These are phyloP conservation scores for Circinella umbellata DNA, from an alignment of 371 early-diverging fungal genomes.

Conservation along the genomic window DNA sequence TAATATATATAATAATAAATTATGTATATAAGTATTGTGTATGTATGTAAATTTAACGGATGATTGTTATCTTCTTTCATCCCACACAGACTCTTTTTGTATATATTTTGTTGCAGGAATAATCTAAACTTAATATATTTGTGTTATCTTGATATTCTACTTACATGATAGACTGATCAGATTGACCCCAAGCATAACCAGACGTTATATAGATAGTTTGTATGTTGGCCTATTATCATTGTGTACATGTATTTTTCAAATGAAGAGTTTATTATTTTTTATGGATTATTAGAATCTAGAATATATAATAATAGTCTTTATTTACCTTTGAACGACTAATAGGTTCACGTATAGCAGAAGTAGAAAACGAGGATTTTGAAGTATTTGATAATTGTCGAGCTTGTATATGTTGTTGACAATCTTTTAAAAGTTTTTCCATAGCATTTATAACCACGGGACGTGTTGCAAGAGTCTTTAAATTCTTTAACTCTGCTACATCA, in stretches of 20 bases:
- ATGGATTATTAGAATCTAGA: no score
- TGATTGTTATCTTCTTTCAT: no score
- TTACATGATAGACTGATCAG: constrained; percentile 26
- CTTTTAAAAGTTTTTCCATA: constrained; percentile 5
- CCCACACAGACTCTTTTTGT: no score
- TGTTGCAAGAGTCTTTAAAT: neutral
- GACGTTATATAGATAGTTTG: constrained; percentile 32
- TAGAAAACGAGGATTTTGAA: constrained; percentile 23
- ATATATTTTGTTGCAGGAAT: no score
- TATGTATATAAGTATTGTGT: no score
- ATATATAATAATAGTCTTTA: no score
- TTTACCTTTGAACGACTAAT: constrained; percentile 3
- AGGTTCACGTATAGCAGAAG: neutral
- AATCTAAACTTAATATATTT: neutral
- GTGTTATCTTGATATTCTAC: neutral
- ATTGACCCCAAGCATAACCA: constrained; percentile 25
- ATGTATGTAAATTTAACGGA: no score
- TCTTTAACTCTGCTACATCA: constrained; percentile 10
- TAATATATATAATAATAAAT: no score
- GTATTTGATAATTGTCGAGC: constrained; percentile 17
- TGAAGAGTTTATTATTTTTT: no score
- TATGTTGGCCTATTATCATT: constrained; percentile 21
- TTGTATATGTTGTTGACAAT: neutral
- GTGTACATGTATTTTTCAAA: neutral
- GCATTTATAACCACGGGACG: constrained; percentile 3